Conservation (phyloP, 1,284 basidiomycete species). For the Inonotus obliquus region DNA sequence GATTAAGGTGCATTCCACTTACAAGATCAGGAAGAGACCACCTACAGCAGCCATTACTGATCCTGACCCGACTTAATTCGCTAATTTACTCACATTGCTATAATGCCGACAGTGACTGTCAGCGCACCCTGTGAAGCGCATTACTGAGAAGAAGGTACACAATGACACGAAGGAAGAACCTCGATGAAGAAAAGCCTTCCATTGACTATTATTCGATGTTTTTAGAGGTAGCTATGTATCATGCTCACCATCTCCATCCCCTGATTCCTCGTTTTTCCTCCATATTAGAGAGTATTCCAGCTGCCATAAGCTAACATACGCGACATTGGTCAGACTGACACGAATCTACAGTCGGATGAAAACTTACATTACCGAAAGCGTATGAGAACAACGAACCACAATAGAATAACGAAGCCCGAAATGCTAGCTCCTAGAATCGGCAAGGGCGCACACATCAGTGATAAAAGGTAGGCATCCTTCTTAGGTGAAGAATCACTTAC, state of each 20-base stretch:
- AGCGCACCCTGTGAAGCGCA: slow-evolving; percentile 15
- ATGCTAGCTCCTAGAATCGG: slow-evolving; percentile 24
- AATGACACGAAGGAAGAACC: slow-evolving; percentile 14
- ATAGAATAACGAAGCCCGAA: slow-evolving; percentile 38
- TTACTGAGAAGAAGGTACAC: neutral
- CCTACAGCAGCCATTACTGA: slow-evolving; percentile 12
- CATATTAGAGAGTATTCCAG: slow-evolving; percentile 40
- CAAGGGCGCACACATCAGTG: neutral
- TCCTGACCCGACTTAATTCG: neutral
- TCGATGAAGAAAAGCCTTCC: slow-evolving; percentile 26
- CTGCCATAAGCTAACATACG: slow-evolving; percentile 28
- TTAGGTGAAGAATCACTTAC: neutral
- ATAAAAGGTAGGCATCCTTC: neutral
- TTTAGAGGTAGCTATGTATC: no score
- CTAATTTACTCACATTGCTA: slow-evolving; percentile 13
- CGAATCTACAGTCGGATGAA: neutral
- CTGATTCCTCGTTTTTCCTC: slow-evolving; percentile 37
- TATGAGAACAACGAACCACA: slow-evolving; percentile 37
- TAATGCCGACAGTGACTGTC: slow-evolving; percentile 18
- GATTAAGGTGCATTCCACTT: neutral
- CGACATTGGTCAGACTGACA: slow-evolving; percentile 8
- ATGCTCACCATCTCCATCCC: slow-evolving; percentile 36
- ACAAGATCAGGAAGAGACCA: slow-evolving; percentile 25
- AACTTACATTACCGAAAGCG: slow-evolving; percentile 34
- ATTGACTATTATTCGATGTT: neutral